These are phyloP conservation scores for Neurospora sp. DNA, from an alignment of 495 filamentous ascomycete species.

Conservation along the genomic window DNA sequence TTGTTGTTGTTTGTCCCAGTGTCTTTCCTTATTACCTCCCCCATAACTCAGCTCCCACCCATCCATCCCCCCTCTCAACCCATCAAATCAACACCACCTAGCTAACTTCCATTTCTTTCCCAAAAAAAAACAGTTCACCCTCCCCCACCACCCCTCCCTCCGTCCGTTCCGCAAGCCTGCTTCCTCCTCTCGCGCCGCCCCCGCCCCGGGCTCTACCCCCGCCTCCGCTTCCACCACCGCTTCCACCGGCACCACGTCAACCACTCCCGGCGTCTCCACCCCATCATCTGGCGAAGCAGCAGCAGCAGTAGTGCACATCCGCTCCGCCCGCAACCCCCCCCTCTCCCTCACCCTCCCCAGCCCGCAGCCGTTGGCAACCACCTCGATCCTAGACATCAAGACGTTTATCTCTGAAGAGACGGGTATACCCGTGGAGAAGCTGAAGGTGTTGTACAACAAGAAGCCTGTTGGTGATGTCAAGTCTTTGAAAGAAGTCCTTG, in stretches of 20 bases:
- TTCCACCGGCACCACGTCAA: neutral
- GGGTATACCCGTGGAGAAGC: constrained; percentile 50
- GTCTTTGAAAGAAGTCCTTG: constrained; percentile 44
- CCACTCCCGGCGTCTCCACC: constrained; percentile 30
- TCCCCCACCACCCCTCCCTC: constrained; percentile 31
- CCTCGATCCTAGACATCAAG: constrained; percentile 60
- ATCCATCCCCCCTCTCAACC: neutral
- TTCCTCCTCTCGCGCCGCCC: neutral
- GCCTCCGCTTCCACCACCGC: neutral
- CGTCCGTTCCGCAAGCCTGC: constrained; percentile 8
- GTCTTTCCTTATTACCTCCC: neutral
- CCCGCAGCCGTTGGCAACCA: constrained; percentile 40
- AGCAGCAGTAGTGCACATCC: constrained; percentile 40
- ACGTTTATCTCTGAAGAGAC: constrained; percentile 42
- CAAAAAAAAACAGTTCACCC: constrained; percentile 27
- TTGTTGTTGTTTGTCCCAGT: neutral
- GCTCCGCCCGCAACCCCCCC: constrained; percentile 63
- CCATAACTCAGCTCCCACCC: neutral
- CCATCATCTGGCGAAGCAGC: neutral
- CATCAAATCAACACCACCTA: neutral
- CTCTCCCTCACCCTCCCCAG: constrained; percentile 51
- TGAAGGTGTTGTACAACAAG: constrained; percentile 73
- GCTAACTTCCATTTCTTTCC: neutral
- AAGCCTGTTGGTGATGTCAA: constrained; percentile 70
- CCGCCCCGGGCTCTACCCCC: neutral